Percentiles rank a stretch among this genome's conserved stretches.
phyloP scores from a whole-genome alignment of 371 early-diverging fungal species.

The Actinomortierella wolfii region DNA sequence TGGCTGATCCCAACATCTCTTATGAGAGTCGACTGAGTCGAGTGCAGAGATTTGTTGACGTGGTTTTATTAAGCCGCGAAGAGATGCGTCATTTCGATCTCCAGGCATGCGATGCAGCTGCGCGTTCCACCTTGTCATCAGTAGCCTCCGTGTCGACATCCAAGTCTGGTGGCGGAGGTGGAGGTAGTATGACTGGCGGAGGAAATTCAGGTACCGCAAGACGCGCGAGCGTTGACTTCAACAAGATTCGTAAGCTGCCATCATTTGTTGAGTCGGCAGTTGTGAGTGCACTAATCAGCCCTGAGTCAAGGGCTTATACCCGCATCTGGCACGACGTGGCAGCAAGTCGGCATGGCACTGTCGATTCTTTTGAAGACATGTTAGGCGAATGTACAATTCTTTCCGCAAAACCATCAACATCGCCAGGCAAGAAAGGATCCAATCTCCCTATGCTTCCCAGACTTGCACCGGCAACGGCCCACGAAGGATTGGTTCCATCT shows the following conservation, averaged over 20 bases:
- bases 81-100: conserved; percentile 45
- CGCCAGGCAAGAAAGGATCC: neutral
- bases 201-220: neutral
- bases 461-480: neutral
- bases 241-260: conserved; percentile 38
- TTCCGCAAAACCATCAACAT: neutral
- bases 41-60: conserved; percentile 67
- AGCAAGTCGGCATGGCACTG: conserved; percentile 49
- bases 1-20: conserved; percentile 56
- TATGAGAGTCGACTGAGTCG: conserved; percentile 58
- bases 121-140: conserved; percentile 2
- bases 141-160: neutral
- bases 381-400: conserved; percentile 39
- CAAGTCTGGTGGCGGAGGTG: neutral
- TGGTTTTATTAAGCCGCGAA: conserved; percentile 59
- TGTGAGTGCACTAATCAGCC: conserved; percentile 77
- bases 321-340: conserved; percentile 75
- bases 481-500: conserved; percentile 48
- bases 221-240: conserved; percentile 41
- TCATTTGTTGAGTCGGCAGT: conserved; percentile 82
- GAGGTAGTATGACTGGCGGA: neutral
- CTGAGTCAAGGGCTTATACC: conserved; percentile 72
- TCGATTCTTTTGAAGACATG: conserved; percentile 70
- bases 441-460: neutral
- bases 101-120: conserved; percentile 6